Evolutionary conservation across 2,329 filamentous ascomycete species (phyloP).

Genomic region (Colletotrichum tamarilloi): DNA sequence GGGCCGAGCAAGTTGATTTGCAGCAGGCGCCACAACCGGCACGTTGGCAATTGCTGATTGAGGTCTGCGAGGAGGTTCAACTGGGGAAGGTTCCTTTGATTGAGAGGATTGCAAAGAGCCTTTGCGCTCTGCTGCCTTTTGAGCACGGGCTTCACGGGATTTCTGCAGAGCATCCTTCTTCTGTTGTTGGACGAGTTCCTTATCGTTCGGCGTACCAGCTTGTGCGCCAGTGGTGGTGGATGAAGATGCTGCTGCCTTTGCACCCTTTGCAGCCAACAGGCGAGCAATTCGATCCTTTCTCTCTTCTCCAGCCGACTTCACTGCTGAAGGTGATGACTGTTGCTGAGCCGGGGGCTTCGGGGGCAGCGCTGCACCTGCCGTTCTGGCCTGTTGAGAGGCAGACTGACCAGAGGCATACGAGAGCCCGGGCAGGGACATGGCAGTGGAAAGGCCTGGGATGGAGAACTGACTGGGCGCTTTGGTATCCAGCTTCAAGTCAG

Average conservation of each 20-base stretch:
- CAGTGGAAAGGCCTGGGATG: neutral
- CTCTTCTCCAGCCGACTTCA: conserved; percentile 61
- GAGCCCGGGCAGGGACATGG: neutral
- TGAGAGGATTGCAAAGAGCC: conserved; percentile 15
- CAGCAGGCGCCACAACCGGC: neutral
- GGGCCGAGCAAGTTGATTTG: neutral
- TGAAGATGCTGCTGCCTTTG: conserved; percentile 52
- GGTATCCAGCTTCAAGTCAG: conserved; percentile 72
- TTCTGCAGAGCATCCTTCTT: conserved; percentile 82
- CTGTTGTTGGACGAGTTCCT: conserved; percentile 77
- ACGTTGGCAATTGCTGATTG: neutral
- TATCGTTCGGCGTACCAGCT: conserved; percentile 64
- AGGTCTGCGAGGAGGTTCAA: neutral
- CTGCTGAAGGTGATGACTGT: conserved; percentile 17
- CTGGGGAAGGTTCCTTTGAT: conserved; percentile 15
- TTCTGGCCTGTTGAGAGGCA: neutral
- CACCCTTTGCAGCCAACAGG: conserved; percentile 77
- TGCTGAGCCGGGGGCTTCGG: conserved; percentile 5
- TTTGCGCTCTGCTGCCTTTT: conserved; percentile 43
- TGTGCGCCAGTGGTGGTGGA: conserved; percentile 22
- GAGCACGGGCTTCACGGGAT: conserved; percentile 57
- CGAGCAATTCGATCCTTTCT: conserved; percentile 82
- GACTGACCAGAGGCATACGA: neutral
- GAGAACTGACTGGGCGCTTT: conserved; percentile 33
- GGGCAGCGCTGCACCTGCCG: neutral